Evolutionary conservation across 768 basidiomycete species (phyloP).

Genomic region (Boletus subcaerulescens): DNA sequence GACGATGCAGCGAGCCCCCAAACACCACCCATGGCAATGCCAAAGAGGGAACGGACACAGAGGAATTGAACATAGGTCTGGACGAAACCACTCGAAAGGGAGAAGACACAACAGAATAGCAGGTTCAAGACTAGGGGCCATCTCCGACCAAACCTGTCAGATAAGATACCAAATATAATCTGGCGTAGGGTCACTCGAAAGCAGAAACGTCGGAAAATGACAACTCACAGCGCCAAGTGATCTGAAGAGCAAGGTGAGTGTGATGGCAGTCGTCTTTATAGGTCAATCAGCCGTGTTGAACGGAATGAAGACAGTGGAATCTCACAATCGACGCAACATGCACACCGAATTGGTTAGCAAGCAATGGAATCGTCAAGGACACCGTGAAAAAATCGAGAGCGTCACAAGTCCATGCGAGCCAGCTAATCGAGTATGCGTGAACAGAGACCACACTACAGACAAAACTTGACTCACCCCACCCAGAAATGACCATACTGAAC

Average conservation of each 20-base stretch:
- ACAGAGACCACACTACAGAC: not conserved
- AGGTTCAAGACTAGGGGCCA: constrained; percentile 87
- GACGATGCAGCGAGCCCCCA: constrained; percentile 85
- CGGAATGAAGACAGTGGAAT: not conserved
- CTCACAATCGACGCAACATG: constrained; percentile 42
- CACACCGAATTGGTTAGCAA: constrained; percentile 48
- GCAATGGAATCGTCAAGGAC: constrained; percentile 50
- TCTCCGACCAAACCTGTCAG: constrained; percentile 89
- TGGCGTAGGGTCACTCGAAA: constrained; percentile 7
- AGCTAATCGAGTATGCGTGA: constrained; percentile 38
- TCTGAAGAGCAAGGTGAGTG: constrained; percentile 89
- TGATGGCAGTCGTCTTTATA: constrained; percentile 74
- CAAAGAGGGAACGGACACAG: constrained; percentile 78
- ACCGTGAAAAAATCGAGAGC: constrained; percentile 87
- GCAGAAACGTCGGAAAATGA: not conserved
- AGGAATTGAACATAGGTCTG: constrained; percentile 77
- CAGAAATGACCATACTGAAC: constrained; percentile 59
- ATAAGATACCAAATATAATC: constrained; percentile 78
- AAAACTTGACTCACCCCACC: constrained; percentile 41
- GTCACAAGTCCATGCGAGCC: constrained; percentile 86
- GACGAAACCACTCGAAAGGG: constrained; percentile 80
- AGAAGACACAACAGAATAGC: constrained; percentile 63
- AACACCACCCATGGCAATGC: constrained; percentile 85
- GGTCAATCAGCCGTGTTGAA: not conserved
- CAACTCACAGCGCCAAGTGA: constrained; percentile 62